phyloP scores from a whole-genome alignment of 2,329 filamentous ascomycete species.

The Aspergillus intermedius region DNA sequence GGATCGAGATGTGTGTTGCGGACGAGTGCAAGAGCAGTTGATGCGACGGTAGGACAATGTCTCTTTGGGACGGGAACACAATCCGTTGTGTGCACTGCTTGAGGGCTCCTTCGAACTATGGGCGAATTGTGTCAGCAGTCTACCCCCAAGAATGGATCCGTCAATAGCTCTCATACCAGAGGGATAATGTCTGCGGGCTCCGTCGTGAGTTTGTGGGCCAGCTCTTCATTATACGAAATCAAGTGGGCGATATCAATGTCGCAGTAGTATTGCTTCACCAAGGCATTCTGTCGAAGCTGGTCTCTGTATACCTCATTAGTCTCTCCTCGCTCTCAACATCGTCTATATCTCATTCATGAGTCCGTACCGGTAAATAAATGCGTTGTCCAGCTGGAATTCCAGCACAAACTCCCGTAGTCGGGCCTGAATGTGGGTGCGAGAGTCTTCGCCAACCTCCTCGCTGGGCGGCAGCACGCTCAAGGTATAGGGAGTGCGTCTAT shows the following conservation, averaged over 20 bases:
- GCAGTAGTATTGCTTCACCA: conserved; percentile 90
- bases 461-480: conserved; percentile 70
- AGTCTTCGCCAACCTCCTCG: conserved; percentile 61
- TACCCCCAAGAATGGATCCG: neutral
- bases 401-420: conserved; percentile 87
- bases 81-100: conserved; percentile 90
- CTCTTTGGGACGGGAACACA: conserved; percentile 69
- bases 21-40: conserved; percentile 92
- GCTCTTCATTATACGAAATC: conserved; percentile 91
- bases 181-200: conserved; percentile 91
- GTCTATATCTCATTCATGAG: neutral
- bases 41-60: conserved; percentile 73
- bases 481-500: conserved; percentile 80
- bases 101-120: conserved; percentile 80
- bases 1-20: conserved; percentile 84
- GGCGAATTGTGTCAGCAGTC: neutral
- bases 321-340: neutral
- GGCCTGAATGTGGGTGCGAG: conserved; percentile 64
- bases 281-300: conserved; percentile 88
- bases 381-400: conserved; percentile 87
- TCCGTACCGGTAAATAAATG: conserved; percentile 81
- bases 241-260: conserved; percentile 93
- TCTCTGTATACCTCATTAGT: conserved; percentile 54
- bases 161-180: conserved; percentile 53
- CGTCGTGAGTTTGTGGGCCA: conserved; percentile 81